A percentile compares a stretch with the other conserved stretches of the same genome.
phyloP scores from a whole-genome alignment of 495 filamentous ascomycete species.

The Aspergillus hancockii region DNA sequence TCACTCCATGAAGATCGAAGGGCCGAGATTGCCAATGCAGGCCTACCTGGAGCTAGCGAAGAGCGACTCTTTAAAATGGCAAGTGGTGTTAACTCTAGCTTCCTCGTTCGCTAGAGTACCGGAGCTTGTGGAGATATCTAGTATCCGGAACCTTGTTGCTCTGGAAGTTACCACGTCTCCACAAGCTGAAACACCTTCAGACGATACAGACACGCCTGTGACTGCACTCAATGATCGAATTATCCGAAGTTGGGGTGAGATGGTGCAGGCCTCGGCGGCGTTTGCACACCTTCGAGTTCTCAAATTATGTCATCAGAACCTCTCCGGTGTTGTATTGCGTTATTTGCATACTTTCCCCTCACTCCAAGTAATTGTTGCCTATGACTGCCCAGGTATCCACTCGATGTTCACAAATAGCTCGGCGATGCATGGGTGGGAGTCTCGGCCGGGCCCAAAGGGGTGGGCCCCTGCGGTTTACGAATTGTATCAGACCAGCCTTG shows the following conservation, averaged over 20 bases:
- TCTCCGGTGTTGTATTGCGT: constrained; percentile 26
- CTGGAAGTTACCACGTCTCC: constrained; percentile 32
- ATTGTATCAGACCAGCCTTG: constrained; percentile 18
- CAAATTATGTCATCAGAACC: constrained; percentile 29
- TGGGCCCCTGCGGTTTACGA: constrained; percentile 13
- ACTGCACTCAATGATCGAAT: constrained; percentile 37
- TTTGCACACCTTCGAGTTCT: constrained; percentile 41
- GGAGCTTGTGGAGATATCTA: constrained; percentile 37
- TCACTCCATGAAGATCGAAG: constrained; percentile 26
- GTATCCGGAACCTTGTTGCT: constrained; percentile 39
- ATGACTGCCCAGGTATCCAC: constrained; percentile 24
- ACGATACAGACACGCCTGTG: constrained; percentile 5
- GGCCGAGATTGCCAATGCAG: constrained; percentile 26
- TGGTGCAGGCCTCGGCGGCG: constrained; percentile 24
- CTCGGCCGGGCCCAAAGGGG: neutral
- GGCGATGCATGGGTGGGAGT: constrained; percentile 17
- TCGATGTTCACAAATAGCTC: neutral
- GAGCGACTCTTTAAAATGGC: constrained; percentile 33
- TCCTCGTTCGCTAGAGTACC: constrained; percentile 24
- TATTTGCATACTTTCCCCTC: constrained; percentile 33
- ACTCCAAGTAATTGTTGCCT: constrained; percentile 29
- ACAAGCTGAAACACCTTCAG: neutral
- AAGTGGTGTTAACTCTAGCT: constrained; percentile 31
- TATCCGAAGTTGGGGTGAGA: constrained; percentile 41
- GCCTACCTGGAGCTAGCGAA: constrained; percentile 37